Evolutionary conservation across 345 rosid species (phyloP), one percentile per base, ranked within the genome.

Genomic region (Acer negundo): DNA sequence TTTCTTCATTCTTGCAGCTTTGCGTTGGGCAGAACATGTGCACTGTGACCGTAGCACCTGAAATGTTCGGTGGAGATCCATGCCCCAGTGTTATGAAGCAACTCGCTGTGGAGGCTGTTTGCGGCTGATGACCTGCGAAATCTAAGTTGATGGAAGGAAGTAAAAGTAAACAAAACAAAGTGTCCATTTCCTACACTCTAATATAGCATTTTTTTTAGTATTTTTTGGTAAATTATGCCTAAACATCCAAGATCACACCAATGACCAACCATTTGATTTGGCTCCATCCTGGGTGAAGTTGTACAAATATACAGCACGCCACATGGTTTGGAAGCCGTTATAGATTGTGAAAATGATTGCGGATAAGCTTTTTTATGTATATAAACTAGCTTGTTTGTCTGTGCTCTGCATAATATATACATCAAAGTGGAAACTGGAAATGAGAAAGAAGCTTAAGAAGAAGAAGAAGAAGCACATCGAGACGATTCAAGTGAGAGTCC

Each of bases 31-130:
- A 90, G 85, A 92, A 90, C 73, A 85, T 87, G 80, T 96, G 98
- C 88, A 86, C 98, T 0, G 95, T 96, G 58, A 93, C 98, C 0
- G 98, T 96, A 31, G 97, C 99, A 62, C 99, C 98, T 0, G 97
- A 77, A 69, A 94, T 96, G 88, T 96, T 96, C 44, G 98, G 98
- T 9, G 99, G 98, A 72, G 99, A 96, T 80, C 99, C 99, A 0
- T 96, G 99, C 78, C 97, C 93, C 0, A 85, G 65, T 40, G 86
- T 94, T 78, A 94, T 91, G 99, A 97, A 97, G 89, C 93, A 94
- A 69, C 94, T 97, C 15, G 90, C 97, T 0, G 98, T 93, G 26
- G 99, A 97, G 86, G 97, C 87, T 23, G 68, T 97, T 72, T 97
- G 99, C 78, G 84, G 91, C 82, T 96, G 81, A 89, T 74, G 68